phyloP scores from a whole-genome alignment of 1,284 basidiomycete genomes.

The Ustilago lituana region DNA sequence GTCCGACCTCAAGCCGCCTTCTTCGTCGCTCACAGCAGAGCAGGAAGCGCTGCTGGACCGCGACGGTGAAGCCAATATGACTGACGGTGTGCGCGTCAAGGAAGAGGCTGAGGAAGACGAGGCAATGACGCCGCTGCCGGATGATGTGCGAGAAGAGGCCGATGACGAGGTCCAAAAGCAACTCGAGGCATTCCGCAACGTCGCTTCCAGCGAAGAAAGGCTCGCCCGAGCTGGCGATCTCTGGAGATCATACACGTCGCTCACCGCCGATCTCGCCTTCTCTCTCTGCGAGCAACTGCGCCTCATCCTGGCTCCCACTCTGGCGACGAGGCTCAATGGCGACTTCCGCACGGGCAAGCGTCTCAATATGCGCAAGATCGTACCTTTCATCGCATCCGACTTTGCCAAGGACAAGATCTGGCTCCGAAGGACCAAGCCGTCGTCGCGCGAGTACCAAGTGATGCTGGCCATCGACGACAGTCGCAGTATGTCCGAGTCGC shows the following conservation, averaged over 20 bases:
- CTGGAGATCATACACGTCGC: constrained; percentile 88
- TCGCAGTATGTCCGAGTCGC: constrained; percentile 92
- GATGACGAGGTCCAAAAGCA: constrained; percentile 60
- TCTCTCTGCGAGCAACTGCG: constrained; percentile 84
- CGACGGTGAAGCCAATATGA: constrained; percentile 40
- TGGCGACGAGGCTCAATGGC: constrained; percentile 91
- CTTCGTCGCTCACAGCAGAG: constrained; percentile 20
- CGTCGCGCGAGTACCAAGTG: constrained; percentile 94
- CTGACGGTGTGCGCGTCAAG: constrained; percentile 72
- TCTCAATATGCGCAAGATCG: constrained; percentile 99
- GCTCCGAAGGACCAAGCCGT: constrained; percentile 92
- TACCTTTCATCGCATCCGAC: constrained; percentile 97
- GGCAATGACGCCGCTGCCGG: constrained; percentile 54
- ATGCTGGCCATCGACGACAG: constrained; percentile 95
- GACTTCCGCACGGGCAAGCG: constrained; percentile 98
- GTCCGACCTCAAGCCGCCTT: constrained; percentile 47
- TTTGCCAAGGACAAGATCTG: constrained; percentile 99
- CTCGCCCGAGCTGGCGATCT: constrained; percentile 76
- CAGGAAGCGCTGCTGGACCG: constrained; percentile 33
- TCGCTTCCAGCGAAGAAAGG: constrained; percentile 72
- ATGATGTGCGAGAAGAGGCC: constrained; percentile 50
- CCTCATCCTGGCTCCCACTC: constrained; percentile 92
- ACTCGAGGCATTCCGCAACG: constrained; percentile 73
- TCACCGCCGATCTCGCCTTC: constrained; percentile 91
- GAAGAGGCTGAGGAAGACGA: constrained; percentile 68